phyloP scores from a whole-genome alignment of 176 grass and related monocot genomes.

The Poa pratensis region DNA sequence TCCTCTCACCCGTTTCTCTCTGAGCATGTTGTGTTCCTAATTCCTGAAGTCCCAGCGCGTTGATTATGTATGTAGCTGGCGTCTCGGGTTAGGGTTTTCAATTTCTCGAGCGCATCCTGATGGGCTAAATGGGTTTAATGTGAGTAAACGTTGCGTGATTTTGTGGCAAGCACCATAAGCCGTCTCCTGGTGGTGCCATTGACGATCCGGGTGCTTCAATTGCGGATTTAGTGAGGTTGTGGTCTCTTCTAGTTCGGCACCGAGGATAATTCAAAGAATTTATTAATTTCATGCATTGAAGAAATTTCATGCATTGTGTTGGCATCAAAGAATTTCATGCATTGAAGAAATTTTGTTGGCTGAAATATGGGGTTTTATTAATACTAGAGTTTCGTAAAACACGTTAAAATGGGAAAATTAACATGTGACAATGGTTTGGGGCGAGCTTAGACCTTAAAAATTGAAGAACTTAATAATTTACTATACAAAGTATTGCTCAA shows the following conservation, averaged over 20 bases:
- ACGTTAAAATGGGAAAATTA: background rate
- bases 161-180: background rate
- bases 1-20: constrained; percentile 2
- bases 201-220: background rate
- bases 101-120: constrained; percentile 29
- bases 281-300: background rate
- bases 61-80: constrained; percentile 28
- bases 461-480: background rate
- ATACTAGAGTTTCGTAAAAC: background rate
- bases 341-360: background rate
- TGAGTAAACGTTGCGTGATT: background rate
- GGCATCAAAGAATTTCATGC: background rate
- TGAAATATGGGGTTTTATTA: background rate
- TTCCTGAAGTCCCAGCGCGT: background rate
- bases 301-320: background rate
- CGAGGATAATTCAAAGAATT: background rate
- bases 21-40: background rate
- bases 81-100: constrained; percentile 47
- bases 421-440: background rate
- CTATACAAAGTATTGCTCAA: background rate
- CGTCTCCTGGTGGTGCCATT: background rate
- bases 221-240: constrained; percentile 6
- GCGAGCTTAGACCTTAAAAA: constrained; percentile 3
- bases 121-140: background rate
- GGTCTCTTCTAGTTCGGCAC: background rate